Base-by-base conservation (phyloP, 306 rosid genomes). In the Begonia peltatifolia region DNA sequence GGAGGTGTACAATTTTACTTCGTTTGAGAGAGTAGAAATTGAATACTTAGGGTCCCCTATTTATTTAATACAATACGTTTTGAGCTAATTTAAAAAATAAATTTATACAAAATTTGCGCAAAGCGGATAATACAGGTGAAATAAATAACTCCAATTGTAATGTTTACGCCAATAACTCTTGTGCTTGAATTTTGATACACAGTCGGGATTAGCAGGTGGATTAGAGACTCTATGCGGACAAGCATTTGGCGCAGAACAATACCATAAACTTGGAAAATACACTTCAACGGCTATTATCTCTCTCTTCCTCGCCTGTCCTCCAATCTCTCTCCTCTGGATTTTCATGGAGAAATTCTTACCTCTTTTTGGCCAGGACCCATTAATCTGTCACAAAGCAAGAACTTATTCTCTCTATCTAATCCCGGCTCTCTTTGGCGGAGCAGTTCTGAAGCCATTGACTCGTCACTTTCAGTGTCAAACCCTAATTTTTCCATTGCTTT, bases 161-260 rank as follows among this genome's bases (percentile, higher is more conserved):
- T 49, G 6, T 49, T 14, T 49, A 12, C 10, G 11, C 15, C 17
- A 14, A 49, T 14, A 9, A 12, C 13, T 14, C 15, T 14, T 11
- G 5, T 46, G 14, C 8, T 11, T 12, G 18, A 50, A 50, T 13
- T 13, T 50, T 13, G 6, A 50, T 5, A 25, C 13, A 17, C 46
- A 60, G 64, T 50, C 50, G 1, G 64, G 64, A 38, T 9, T 60
- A 56, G 64, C 64, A 7, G 56, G 56, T 11, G 56, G 64, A 15
- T 38, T 60, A 48, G 64, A 60, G 36, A 60, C 56, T 14, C 64
- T 50, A 38, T 60, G 56, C 23, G 50, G 64, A n/a, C 64, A 60
- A 49, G 64, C 56, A 42, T 60, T 49, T 50, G 64, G 64, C 17
- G 64, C 64, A 6, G 49, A 50, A 46, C 56, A 50, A 43, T 60